These are phyloP conservation scores for Mycothermus thermophilus DNA, from an alignment of 495 filamentous ascomycete genomes.

Conservation along the genomic window DNA sequence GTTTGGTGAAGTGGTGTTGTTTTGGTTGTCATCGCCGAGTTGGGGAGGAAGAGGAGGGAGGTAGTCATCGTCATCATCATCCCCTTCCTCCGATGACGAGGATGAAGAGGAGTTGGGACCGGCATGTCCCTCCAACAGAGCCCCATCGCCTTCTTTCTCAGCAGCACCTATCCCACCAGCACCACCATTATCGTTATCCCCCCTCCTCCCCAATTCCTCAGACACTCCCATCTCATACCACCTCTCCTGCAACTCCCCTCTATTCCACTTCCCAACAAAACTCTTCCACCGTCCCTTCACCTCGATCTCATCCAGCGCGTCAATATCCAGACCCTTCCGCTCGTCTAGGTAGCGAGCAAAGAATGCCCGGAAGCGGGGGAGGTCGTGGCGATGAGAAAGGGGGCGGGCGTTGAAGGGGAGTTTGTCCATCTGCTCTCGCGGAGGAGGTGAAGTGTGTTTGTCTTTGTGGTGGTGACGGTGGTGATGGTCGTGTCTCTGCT, in stretches of 20 bases:
- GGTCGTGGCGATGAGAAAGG: conserved; percentile 53
- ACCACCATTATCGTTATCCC: too few species aligned
- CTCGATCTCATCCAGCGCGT: conserved; percentile 54
- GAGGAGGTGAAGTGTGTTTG: background rate
- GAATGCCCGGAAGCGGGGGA: conserved; percentile 48
- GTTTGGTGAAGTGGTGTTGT: conserved; percentile 19
- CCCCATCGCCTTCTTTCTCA: conserved; percentile 8
- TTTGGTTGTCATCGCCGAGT: background rate
- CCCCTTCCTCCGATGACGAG: background rate
- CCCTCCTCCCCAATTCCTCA: too few species aligned
- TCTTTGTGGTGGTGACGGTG: conserved; percentile 3
- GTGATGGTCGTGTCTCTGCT: conserved; percentile 1
- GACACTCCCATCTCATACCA: conserved; percentile 77
- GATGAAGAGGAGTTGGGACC: background rate
- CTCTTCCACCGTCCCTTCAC: conserved; percentile 82
- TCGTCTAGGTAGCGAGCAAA: conserved; percentile 82
- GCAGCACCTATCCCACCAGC: too few species aligned
- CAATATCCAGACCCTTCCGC: conserved; percentile 60
- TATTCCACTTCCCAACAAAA: conserved; percentile 87
- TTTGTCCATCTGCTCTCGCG: too few species aligned
- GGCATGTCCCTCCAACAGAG: background rate
- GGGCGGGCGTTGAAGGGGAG: conserved; percentile 55
- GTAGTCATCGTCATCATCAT: too few species aligned
- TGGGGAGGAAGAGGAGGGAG: background rate
- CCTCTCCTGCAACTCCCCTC: conserved; percentile 76